A percentile compares a stretch with the other conserved stretches of the same genome.
These are phyloP conservation scores for Lecanicillium sp. DNA, from an alignment of 2,329 filamentous ascomycete species.

Conservation along the genomic window DNA sequence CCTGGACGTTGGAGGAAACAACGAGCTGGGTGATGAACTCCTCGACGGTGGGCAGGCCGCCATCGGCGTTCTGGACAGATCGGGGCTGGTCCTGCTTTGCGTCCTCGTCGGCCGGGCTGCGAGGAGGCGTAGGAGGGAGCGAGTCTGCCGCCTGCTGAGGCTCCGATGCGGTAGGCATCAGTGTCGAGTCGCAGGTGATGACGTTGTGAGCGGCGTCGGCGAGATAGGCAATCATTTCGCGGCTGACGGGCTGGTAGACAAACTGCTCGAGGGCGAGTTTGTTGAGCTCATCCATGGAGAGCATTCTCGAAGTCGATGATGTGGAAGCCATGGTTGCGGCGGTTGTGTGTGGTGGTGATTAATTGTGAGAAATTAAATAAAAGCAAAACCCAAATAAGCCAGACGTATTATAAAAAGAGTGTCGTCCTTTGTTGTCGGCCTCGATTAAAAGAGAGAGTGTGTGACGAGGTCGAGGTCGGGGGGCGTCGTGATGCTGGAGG, in stretches of 20 bases:
- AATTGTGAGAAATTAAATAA: conserved; percentile 1
- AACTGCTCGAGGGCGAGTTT: conserved; percentile 72
- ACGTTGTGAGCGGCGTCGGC: conserved; percentile 68
- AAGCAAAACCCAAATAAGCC: background rate
- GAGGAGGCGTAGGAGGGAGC: conserved; percentile 42
- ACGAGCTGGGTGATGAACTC: conserved; percentile 90
- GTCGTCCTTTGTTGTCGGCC: too few relatives aligned
- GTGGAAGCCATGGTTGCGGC: conserved; percentile 34
- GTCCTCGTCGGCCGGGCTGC: conserved; percentile 31
- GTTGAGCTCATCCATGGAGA: conserved; percentile 53
- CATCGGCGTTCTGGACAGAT: conserved; percentile 35
- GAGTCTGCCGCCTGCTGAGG: conserved; percentile 25
- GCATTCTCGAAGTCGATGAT: conserved; percentile 21
- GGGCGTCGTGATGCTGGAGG: too few relatives aligned
- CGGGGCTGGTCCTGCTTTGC: conserved; percentile 30
- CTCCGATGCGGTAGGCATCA: conserved; percentile 35
- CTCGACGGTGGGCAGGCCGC: conserved; percentile 69
- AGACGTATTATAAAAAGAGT: too few relatives aligned
- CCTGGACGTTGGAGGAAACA: conserved; percentile 89
- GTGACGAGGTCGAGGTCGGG: too few relatives aligned
- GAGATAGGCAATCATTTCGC: conserved; percentile 71
- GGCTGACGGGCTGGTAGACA: conserved; percentile 67
- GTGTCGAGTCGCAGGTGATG: conserved; percentile 65
- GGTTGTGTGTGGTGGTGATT: conserved; percentile 14
- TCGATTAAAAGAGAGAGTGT: too few relatives aligned